Evolutionary conservation across 306 rosid genomes (phyloP).

Genomic region (Cucumis hystrix): DNA sequence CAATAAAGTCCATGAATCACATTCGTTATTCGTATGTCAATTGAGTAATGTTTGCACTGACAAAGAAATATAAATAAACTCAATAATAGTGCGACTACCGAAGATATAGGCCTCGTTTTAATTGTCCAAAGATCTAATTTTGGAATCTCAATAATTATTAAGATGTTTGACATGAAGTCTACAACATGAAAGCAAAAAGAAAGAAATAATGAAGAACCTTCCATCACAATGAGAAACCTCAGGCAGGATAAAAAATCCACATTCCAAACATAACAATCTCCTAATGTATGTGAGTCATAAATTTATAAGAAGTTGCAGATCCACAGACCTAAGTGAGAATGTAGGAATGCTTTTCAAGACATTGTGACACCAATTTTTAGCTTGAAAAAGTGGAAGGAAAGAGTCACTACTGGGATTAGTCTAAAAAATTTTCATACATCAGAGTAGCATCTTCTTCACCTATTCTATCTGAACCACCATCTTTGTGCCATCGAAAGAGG

Average conservation of each 20-base stretch:
- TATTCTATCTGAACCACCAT: conserved; percentile 86
- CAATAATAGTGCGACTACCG: background rate
- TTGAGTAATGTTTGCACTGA: no score
- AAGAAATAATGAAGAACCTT: background rate
- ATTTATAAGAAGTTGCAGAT: background rate
- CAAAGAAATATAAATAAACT: no score
- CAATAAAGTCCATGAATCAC: no score
- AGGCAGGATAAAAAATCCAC: background rate
- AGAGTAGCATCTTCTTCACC: background rate
- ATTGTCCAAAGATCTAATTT: background rate
- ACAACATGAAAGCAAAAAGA: background rate
- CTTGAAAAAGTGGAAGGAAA: background rate
- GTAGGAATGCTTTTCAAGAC: background rate
- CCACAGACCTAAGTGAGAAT: background rate
- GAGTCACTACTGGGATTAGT: conserved; percentile 5
- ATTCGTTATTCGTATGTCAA: no score
- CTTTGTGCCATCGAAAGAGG: conserved; percentile 66
- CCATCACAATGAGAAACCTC: background rate
- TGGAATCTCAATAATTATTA: background rate
- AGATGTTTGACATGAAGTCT: background rate
- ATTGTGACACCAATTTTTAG: background rate
- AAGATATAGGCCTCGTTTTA: background rate
- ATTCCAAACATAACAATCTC: background rate
- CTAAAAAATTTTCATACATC: background rate
- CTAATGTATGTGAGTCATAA: background rate